Evolutionary conservation across 345 rosid genomes (phyloP).

Genomic region (Murraya koenigii): DNA sequence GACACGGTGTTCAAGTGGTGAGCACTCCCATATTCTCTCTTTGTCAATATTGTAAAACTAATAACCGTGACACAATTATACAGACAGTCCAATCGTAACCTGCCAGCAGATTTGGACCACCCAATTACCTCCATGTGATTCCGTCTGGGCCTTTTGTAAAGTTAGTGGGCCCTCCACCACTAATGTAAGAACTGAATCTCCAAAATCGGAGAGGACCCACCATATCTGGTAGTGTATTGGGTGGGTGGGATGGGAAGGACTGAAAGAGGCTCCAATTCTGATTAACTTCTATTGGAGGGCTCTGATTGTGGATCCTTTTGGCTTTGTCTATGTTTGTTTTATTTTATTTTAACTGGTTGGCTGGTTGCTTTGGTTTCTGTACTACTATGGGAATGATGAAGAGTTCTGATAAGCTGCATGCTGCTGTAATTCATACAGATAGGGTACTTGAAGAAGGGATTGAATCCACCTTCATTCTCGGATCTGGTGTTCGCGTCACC

Average conservation of each 20-base stretch:
- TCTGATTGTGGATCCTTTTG: neutral
- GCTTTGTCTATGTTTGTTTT: neutral
- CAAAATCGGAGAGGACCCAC: neutral
- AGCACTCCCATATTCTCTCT: neutral
- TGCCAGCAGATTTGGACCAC: neutral
- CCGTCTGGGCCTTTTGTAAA: neutral
- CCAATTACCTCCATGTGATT: neutral
- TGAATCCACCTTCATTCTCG: slow-evolving; percentile 71
- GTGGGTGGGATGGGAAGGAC: too few species aligned
- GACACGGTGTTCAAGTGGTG: slow-evolving; percentile 79
- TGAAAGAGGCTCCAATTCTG: neutral
- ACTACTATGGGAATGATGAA: neutral
- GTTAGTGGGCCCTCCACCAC: neutral
- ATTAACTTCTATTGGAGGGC: too few species aligned
- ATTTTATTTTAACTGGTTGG: neutral
- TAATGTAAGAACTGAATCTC: neutral
- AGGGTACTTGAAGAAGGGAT: slow-evolving; percentile 74
- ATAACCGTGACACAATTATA: neutral
- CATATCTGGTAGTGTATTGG: too few species aligned
- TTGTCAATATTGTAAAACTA: neutral
- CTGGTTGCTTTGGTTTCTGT: too few species aligned
- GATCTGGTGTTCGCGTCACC: slow-evolving; percentile 56
- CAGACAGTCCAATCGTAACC: neutral
- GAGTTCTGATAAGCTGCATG: slow-evolving; percentile 11
- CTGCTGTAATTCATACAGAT: slow-evolving; percentile 39